Evolutionary conservation across 176 grass and related monocot genomes (phyloP), one percentile per base, ranked within the genome.

Genomic region (Eragrostis curvula): DNA sequence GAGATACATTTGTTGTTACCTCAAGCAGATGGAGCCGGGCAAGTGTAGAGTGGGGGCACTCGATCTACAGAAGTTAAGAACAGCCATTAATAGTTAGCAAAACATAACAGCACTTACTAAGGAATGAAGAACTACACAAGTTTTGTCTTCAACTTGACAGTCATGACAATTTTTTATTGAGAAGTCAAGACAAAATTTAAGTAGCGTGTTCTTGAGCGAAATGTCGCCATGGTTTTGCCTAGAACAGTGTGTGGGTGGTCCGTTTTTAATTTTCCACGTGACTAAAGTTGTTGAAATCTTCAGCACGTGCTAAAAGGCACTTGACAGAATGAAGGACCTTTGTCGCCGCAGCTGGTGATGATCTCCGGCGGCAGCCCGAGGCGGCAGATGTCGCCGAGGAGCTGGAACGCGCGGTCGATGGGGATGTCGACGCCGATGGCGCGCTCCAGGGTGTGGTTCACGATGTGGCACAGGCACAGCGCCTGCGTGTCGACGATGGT

Each of bases 381-480:
- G 81, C 48, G 6, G 60, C 81, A 83, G 71, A 56, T 0, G 81
- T 67, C 48, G 16, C 81, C 23, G 81, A 75, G 36, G 60, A 71
- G 61, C 9, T 3, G 0, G 68, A 71, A 13, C n/a, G 87, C 50
- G 75, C 83, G 75, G 66, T 63, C 69, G 68, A 65, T 50, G 59
- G 81, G 75, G 73, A 84, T 83, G 81, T 75, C 60, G 48, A 83
- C 71, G 71, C 71, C 81, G 48, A 83, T 83, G 71, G 81, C 81
- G 29, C 60, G 81, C 59, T 83, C 60, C n/a, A 83, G 81, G 47
- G 71, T 83, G 81, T 56, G 81, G 71, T 75, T 30, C 10, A 75
- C 36, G 81, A 83, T 83, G 81, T 83, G 81, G 81, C 81, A 83
- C 11, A 83, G 60, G 81, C 81, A 83, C 32, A 74, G n/a, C 36